Base-by-base conservation (phyloP, 345 rosid genomes). In the Gossypium anomalum region DNA sequence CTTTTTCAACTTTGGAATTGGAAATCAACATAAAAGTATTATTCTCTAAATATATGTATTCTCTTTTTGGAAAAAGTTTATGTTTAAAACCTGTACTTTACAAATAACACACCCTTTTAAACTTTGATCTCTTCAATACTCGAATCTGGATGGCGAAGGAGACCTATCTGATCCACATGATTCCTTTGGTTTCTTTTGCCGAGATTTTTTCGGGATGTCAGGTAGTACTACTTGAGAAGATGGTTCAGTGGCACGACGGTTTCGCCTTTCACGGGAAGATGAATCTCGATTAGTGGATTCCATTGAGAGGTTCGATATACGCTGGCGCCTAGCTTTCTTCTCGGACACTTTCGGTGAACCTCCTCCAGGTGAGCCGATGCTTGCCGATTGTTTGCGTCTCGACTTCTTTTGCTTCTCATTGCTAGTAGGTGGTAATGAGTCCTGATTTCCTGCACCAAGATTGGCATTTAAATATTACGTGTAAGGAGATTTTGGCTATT, bases 121-220 rank as follows among this genome's bases (percentile, higher is more conserved):
- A n/a, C 74, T 71, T 71, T 48, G 63, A n/a, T 55, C 64, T 71
- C 52, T 70, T 45, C 61, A 69, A 68, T 11, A 19, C 27, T 76
- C 81, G 2, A 84, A 82, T 78, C 81, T 85, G 5, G 79, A 38
- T n/a, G 83, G 55, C 62, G 72, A 78, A 9, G 76, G 22, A 25
- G 80, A 79, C 16, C 76, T 34, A 34, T 45, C 71, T 22, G 53
- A 66, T 66, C n/a, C 70, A 6, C 43, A 17, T 29, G 87, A 63
- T 4, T 70, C 87, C 56, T 82, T 89, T 2, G 88, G 75, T 69
- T 84, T 87, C 83, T 82, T 89, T 41, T 78, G 68, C 70, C 85
- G 73, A 14, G 77, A 41, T 57, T 81, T 79, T 62, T 82, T 85
- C 2, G 87, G 82, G 55, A 74, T 19, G 22, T 75, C 78, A 10